These are phyloP conservation scores for Mortierella sp. DNA, from an alignment of 371 early-diverging fungal species.

Conservation along the genomic window DNA sequence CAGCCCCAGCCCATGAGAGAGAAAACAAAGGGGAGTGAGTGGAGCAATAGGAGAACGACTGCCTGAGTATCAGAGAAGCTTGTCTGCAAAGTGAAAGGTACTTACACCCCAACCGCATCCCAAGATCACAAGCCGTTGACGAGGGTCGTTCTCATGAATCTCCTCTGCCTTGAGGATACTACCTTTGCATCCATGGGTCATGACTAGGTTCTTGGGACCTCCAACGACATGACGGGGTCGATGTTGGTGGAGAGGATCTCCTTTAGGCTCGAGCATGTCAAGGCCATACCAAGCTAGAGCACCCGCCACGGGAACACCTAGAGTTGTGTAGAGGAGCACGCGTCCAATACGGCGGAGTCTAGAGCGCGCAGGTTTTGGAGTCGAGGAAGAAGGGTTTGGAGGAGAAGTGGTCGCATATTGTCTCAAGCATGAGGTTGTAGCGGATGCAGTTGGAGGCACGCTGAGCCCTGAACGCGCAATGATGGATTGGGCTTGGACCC, in stretches of 20 bases:
- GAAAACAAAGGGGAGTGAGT: not conserved
- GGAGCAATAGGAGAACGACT: not conserved
- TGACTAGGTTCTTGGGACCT: constrained; percentile 53
- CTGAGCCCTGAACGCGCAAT: no score
- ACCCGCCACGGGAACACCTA: constrained; percentile 35
- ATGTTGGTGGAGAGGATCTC: constrained; percentile 29
- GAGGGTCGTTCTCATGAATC: constrained; percentile 50
- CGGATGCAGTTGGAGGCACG: no score
- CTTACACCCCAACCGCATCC: constrained; percentile 82
- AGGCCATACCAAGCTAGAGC: constrained; percentile 14
- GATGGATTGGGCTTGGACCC: no score
- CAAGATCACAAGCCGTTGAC: constrained; percentile 77
- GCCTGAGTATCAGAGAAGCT: not conserved
- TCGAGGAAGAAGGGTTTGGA: constrained; percentile 6
- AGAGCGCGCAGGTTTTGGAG: constrained; percentile 27
- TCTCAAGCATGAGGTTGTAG: no score
- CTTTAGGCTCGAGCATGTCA: constrained; percentile 17
- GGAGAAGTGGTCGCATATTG: constrained; percentile 1
- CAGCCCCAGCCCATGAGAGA: not conserved
- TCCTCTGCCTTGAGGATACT: constrained; percentile 49
- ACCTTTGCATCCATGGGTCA: constrained; percentile 47
- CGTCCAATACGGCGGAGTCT: constrained; percentile 38
- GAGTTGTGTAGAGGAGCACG: constrained; percentile 13
- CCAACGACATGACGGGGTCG: constrained; percentile 31
- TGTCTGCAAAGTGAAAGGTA: not conserved